Percentiles rank a stretch among this genome's conserved stretches.
Evolutionary conservation across 257 asterid species (phyloP).

Genomic region (Solanum bulbocastanum): DNA sequence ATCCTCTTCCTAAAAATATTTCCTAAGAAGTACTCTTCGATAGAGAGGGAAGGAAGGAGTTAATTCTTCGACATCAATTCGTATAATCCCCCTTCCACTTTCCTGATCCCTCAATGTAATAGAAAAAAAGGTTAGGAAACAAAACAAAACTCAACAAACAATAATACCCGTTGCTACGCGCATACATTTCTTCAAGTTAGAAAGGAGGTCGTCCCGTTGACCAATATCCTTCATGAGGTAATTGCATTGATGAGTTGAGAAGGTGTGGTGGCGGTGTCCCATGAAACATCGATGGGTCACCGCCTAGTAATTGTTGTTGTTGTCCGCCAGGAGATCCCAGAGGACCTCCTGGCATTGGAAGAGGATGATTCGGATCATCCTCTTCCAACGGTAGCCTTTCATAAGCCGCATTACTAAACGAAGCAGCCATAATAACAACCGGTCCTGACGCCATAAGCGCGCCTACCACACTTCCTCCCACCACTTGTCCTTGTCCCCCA

Average conservation of each 20-base stretch:
- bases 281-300: constrained; percentile 42
- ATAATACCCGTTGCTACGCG: not conserved
- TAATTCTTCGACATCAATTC: not conserved
- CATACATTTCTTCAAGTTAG: constrained; percentile 2
- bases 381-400: not conserved
- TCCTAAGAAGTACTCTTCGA: not conserved
- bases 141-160: not conserved
- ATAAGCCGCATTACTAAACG: not conserved
- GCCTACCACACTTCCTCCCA: not conserved
- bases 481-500: not conserved
- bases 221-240: constrained; percentile 60
- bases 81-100: not conserved
- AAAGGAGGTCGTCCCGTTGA: constrained; percentile 55
- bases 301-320: constrained; percentile 19
- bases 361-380: not conserved
- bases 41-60: not conserved
- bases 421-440: not conserved
- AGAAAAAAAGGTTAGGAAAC: not conserved
- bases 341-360: not conserved
- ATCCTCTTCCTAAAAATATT: not conserved
- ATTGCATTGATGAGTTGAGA: constrained; percentile 38
- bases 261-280: constrained; percentile 55
- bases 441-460: not conserved
- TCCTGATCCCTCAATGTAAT: not conserved
- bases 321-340: constrained; percentile 27